Conservation (phyloP, 1,139 yeast genomes). For the Lodderomyces metapsilosis region DNA sequence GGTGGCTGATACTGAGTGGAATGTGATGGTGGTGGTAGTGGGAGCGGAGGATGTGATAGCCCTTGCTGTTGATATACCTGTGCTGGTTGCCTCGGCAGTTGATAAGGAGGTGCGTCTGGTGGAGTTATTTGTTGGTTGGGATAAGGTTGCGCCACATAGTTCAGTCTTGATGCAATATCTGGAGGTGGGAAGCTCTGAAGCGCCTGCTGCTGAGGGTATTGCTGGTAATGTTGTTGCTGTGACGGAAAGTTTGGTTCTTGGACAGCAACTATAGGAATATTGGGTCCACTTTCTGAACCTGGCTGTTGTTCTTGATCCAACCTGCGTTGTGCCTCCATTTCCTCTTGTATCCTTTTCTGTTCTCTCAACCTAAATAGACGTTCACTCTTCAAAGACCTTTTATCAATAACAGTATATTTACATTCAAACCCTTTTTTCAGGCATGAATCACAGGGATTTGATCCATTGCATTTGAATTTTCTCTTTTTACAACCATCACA, state of each 20-base stretch:
- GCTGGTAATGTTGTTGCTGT: constrained; percentile 5
- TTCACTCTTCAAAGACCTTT: constrained; percentile 28
- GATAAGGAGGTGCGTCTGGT: constrained; percentile 4
- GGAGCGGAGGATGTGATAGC: too few species aligned
- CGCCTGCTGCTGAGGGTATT: constrained; percentile 3
- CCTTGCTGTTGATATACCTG: constrained; percentile 1
- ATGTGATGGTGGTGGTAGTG: constrained; percentile 6
- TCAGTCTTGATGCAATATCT: not conserved
- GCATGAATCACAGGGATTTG: constrained; percentile 28
- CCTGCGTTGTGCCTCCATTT: constrained; percentile 1
- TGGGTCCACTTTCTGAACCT: too few species aligned
- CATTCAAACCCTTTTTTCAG: constrained; percentile 24
- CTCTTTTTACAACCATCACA: constrained; percentile 40
- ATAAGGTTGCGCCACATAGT: not conserved
- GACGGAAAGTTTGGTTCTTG: not conserved
- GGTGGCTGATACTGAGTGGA: constrained; percentile 6
- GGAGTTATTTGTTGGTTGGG: constrained; percentile 5
- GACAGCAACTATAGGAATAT: not conserved
- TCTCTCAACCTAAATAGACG: constrained; percentile 19
- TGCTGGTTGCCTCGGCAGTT: constrained; percentile 7
- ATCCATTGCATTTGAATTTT: constrained; percentile 35
- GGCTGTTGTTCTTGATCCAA: not conserved
- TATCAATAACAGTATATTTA: constrained; percentile 26
- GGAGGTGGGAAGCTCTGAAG: not conserved
- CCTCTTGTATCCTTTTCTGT: constrained; percentile 6